A percentile compares a stretch with the other conserved stretches of the same genome.
phyloP scores from a whole-genome alignment of 306 rosid species.

The Ziziphus jujuba region DNA sequence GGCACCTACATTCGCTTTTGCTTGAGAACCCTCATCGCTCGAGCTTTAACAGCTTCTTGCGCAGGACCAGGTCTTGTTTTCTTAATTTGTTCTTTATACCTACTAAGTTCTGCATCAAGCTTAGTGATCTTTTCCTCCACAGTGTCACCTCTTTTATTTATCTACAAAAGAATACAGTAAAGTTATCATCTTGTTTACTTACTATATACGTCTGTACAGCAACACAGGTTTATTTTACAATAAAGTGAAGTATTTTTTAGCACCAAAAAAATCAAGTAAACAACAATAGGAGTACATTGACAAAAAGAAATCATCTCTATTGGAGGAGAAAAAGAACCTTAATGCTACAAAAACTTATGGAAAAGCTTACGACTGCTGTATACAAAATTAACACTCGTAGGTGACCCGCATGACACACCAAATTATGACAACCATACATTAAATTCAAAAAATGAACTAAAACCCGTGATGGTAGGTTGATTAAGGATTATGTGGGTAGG shows the following conservation, averaged over 20 bases:
- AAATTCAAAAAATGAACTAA: neutral
- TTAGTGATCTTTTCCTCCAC: conserved; percentile 86
- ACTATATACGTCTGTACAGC: neutral
- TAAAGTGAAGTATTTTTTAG: too few species aligned
- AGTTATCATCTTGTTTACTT: conserved; percentile 3
- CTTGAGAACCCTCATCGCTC: conserved; percentile 96
- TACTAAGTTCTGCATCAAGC: conserved; percentile 82
- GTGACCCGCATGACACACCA: neutral
- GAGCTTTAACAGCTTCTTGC: conserved; percentile 86
- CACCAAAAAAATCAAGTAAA: neutral
- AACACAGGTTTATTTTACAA: too few species aligned
- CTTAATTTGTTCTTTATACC: conserved; percentile 92
- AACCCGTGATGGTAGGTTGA: too few species aligned
- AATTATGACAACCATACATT: neutral
- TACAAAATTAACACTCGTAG: too few species aligned
- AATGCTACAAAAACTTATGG: too few species aligned
- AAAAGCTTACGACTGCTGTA: too few species aligned
- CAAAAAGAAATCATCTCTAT: too few species aligned
- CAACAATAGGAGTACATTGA: neutral
- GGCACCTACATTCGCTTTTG: conserved; percentile 79
- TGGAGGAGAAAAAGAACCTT: too few species aligned
- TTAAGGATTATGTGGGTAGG: too few species aligned
- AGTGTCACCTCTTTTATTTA: conserved; percentile 79
- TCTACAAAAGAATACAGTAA: conserved; percentile 40
- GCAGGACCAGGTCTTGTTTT: conserved; percentile 96